These are phyloP conservation scores for Irpex sp. DNA, from an alignment of 1,284 basidiomycete species.

Conservation along the genomic window DNA sequence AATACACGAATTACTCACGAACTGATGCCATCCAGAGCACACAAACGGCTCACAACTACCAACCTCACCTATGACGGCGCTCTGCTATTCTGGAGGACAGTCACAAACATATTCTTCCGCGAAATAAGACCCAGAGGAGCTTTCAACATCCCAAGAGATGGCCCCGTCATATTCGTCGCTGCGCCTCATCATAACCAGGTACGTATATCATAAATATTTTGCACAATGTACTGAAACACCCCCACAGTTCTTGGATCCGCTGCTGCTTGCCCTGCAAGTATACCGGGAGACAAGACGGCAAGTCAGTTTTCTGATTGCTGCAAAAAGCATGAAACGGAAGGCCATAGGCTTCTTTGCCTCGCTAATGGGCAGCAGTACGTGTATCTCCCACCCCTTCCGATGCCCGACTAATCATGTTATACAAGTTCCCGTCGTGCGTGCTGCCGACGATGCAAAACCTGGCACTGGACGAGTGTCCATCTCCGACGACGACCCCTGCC, in stretches of 20 bases:
- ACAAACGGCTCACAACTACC: slow-evolving; percentile 7
- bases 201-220: slow-evolving; percentile 18
- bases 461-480: slow-evolving; percentile 77
- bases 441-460: slow-evolving; percentile 82
- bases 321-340: slow-evolving; percentile 83
- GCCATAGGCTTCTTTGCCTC: slow-evolving; percentile 83
- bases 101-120: slow-evolving; percentile 96
- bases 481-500: slow-evolving; percentile 72
- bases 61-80: slow-evolving; percentile 56
- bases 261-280: slow-evolving; percentile 87
- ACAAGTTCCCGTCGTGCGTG: slow-evolving; percentile 89
- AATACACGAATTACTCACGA: slow-evolving; percentile 8
- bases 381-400: not conserved
- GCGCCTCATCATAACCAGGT: slow-evolving; percentile 98
- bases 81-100: slow-evolving; percentile 75
- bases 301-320: slow-evolving; percentile 92
- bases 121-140: slow-evolving; percentile 94
- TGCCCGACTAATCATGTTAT: slow-evolving; percentile 5
- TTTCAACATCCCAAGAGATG: slow-evolving; percentile 90
- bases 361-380: slow-evolving; percentile 90
- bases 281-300: slow-evolving; percentile 81
- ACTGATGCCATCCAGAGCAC: slow-evolving; percentile 15
- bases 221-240: slow-evolving; percentile 8
- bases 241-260: slow-evolving; percentile 88
- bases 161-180: slow-evolving; percentile 94